Base-by-base conservation (phyloP, 306 rosid species). In the Glycine tomentella region DNA sequence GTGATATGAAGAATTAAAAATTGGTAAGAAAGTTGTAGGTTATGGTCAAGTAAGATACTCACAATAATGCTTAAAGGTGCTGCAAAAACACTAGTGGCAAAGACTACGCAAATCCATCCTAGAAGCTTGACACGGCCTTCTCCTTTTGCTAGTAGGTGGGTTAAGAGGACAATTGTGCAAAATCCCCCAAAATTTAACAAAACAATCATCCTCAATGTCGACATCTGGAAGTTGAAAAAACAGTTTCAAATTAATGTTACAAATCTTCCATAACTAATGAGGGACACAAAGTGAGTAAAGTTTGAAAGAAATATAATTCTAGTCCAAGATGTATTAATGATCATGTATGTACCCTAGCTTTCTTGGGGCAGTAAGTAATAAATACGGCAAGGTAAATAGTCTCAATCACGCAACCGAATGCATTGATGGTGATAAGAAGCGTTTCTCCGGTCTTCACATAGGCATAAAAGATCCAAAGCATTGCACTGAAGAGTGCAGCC, bases 61-160 rank as follows among this genome's bases (percentile, higher is more conserved):
- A 93, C 98, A 36, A 96, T 92, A 69, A 92, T 90, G 79, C 94
- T 89, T 17, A 96, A 66, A 64, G 99, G 99, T 46, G 99, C 98
- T 5, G 94, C 98, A 20, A 96, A 96, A 77, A 96, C 99, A 79
- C 89, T 85, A 65, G 91, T 91, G 2, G 98, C 82, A 78, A 92
- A 92, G 14, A 88, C 88, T 0, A 94, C 97, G 45, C 96, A 93
- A 84, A 96, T 84, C 91, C 98, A 89, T 66, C 99, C 99, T 57
- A 96, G 90, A 86, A 91, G 90, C 72, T 81, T 72, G 2, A 88
- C 51, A 16, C 97, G 90, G 15, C 2, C 8, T 12, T 13, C 84
- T 70, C 64, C 75, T 81, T 89, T 73, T n/a, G 88, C 82, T 2
- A 93, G 58, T 64, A 93, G 6, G 58, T 84, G 87, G 2, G 97